Percentiles rank a stretch among this genome's conserved stretches.
These are phyloP conservation scores for Zygosaccharomyces sapae DNA, from an alignment of 1,139 yeast species.

Conservation along the genomic window DNA sequence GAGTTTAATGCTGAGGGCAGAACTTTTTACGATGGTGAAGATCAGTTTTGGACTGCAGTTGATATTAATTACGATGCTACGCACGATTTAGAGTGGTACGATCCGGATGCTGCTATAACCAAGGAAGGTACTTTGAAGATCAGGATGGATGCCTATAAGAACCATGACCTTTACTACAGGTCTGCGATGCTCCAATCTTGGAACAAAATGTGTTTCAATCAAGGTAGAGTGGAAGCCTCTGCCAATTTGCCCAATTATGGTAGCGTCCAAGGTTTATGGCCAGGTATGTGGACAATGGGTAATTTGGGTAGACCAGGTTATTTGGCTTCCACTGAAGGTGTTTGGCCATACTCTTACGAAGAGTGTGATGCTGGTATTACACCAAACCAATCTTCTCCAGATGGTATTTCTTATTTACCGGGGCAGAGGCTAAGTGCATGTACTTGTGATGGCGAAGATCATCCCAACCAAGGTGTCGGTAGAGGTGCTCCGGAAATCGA, in stretches of 20 bases:
- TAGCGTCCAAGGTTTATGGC: slow-evolving; percentile 74
- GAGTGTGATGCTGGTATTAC: slow-evolving; percentile 85
- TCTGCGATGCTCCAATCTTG: slow-evolving; percentile 84
- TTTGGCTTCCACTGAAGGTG: slow-evolving; percentile 73
- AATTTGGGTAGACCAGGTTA: slow-evolving; percentile 83
- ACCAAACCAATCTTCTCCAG: slow-evolving; percentile 79
- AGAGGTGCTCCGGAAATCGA: slow-evolving; percentile 92
- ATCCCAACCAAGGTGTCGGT: slow-evolving; percentile 74
- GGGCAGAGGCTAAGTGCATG: slow-evolving; percentile 71
- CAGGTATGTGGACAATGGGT: slow-evolving; percentile 87
- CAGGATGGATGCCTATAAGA: slow-evolving; percentile 66
- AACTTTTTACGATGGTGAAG: slow-evolving; percentile 78
- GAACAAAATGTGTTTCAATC: slow-evolving; percentile 78
- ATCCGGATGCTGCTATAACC: slow-evolving; percentile 75
- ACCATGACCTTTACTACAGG: slow-evolving; percentile 68
- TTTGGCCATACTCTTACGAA: slow-evolving; percentile 85
- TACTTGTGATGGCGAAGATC: slow-evolving; percentile 71
- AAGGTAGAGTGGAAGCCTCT: slow-evolving; percentile 66
- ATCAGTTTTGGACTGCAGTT: slow-evolving; percentile 75
- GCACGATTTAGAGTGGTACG: slow-evolving; percentile 80
- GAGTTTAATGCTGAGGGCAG: slow-evolving; percentile 82
- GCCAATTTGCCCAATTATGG: slow-evolving; percentile 72
- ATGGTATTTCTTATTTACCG: slow-evolving; percentile 73
- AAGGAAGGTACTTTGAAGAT: slow-evolving; percentile 59
- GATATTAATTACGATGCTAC: slow-evolving; percentile 80